Percentiles rank a stretch among this genome's conserved stretches.
phyloP scores from a whole-genome alignment of 1,284 basidiomycete genomes.

The Rhodofomes roseus region DNA sequence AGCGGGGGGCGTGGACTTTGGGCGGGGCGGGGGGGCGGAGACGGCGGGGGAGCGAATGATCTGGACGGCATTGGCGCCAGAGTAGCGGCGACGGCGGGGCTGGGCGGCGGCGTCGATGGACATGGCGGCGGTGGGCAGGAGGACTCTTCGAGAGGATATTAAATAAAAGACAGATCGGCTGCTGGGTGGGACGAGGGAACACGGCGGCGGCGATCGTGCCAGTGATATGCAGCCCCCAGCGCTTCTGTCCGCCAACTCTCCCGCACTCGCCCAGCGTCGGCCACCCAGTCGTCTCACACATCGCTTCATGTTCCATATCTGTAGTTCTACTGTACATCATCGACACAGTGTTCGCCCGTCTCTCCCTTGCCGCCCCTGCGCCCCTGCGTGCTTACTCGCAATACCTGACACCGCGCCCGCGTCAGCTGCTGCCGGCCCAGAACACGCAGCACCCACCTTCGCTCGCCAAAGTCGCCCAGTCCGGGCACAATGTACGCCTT shows the following conservation, averaged over 20 bases:
- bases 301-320: neutral
- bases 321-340: neutral
- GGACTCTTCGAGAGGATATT: neutral
- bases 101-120: conserved; percentile 13
- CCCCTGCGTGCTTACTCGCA: neutral
- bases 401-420: neutral
- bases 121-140: conserved; percentile 9
- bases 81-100: conserved; percentile 31
- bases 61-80: conserved; percentile 22
- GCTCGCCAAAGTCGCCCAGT: conserved; percentile 89
- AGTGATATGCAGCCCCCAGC: too few relatives aligned
- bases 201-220: neutral
- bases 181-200: conserved; percentile 1
- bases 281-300: too few relatives aligned
- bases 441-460: conserved; percentile 47
- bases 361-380: neutral
- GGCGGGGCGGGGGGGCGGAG: conserved; percentile 27
- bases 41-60: conserved; percentile 11
- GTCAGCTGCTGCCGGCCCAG: conserved; percentile 2
- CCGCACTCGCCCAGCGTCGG: too few relatives aligned
- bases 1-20: conserved; percentile 34
- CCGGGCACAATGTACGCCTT: conserved; percentile 88
- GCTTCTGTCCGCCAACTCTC: neutral
- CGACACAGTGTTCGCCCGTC: neutral
- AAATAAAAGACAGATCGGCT: neutral